Percentiles rank a stretch among this genome's conserved stretches.
Evolutionary conservation across 2,329 filamentous ascomycete species (phyloP).

Genomic region (Nannizzia gypsea): DNA sequence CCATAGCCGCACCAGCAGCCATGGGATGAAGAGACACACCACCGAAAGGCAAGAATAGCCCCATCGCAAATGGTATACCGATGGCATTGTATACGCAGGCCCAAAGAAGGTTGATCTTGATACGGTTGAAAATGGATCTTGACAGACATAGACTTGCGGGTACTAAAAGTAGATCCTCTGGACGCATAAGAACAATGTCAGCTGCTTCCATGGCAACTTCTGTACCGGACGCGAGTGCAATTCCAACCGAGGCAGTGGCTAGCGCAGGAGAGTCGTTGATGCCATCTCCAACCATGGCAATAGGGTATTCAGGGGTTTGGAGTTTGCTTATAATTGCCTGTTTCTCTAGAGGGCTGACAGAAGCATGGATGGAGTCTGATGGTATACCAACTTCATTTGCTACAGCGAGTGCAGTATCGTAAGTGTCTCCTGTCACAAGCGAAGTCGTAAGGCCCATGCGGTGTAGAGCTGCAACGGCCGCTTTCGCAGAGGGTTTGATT

Average conservation of each 20-base stretch:
- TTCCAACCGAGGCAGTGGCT: conserved; percentile 82
- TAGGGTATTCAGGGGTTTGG: conserved; percentile 61
- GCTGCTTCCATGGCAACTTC: conserved; percentile 97
- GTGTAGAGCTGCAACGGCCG: conserved; percentile 68
- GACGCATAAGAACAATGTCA: conserved; percentile 89
- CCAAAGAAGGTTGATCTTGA: conserved; percentile 88
- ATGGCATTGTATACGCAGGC: conserved; percentile 86
- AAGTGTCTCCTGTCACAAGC: conserved; percentile 89
- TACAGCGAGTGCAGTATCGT: conserved; percentile 70
- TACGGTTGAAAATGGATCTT: conserved; percentile 74
- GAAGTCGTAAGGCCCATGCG: conserved; percentile 76
- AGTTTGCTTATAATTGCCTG: conserved; percentile 70
- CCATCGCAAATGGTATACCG: conserved; percentile 93
- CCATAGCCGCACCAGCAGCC: conserved; percentile 92
- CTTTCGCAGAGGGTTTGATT: conserved; percentile 75
- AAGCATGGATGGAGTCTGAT: conserved; percentile 62
- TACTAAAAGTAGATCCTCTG: conserved; percentile 85
- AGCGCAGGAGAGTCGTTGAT: conserved; percentile 97
- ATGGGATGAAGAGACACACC: conserved; percentile 75
- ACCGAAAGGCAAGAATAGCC: conserved; percentile 81
- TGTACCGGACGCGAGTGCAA: conserved; percentile 82
- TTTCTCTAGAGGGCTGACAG: conserved; percentile 85
- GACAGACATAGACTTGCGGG: conserved; percentile 73
- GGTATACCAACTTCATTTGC: conserved; percentile 73
- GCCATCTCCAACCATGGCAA: conserved; percentile 94